Conservation (phyloP, 2,329 filamentous ascomycete species). For the Aspergillus ibericus region DNA sequence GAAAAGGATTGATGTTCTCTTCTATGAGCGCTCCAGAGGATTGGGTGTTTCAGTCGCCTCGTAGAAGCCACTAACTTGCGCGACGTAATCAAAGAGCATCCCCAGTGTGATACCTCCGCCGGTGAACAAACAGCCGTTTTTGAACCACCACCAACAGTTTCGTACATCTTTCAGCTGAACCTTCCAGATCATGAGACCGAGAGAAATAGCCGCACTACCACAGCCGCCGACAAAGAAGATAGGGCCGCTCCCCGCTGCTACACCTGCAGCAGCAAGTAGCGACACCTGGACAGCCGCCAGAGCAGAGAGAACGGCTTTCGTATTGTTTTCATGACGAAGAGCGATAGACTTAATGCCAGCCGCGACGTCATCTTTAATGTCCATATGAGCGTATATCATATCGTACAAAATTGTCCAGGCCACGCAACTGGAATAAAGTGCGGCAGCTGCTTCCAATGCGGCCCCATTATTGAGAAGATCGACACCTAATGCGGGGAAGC, state of each 20-base stretch:
- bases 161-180: conserved; percentile 58
- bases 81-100: conserved; percentile 55
- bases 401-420: conserved; percentile 53
- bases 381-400: conserved; percentile 55
- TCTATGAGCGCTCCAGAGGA: not conserved
- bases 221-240: conserved; percentile 60
- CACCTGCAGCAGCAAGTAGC: conserved; percentile 46
- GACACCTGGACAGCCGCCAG: conserved; percentile 43
- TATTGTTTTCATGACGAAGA: conserved; percentile 49
- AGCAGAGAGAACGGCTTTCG: conserved; percentile 45
- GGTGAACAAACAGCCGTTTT: conserved; percentile 61
- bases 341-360: conserved; percentile 55
- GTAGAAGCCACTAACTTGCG: conserved; percentile 31
- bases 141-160: conserved; percentile 67
- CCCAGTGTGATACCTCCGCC: conserved; percentile 60
- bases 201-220: conserved; percentile 55
- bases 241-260: conserved; percentile 55
- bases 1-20: not conserved
- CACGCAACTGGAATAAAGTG: conserved; percentile 49
- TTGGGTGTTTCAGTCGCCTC: conserved; percentile 8
- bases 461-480: conserved; percentile 43
- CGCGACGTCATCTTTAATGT: conserved; percentile 51
- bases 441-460: conserved; percentile 39
- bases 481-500: conserved; percentile 47
- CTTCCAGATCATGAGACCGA: conserved; percentile 60